phyloP scores from a whole-genome alignment of 1,284 basidiomycete genomes.

The Pyrrhoderma lamaoense region DNA sequence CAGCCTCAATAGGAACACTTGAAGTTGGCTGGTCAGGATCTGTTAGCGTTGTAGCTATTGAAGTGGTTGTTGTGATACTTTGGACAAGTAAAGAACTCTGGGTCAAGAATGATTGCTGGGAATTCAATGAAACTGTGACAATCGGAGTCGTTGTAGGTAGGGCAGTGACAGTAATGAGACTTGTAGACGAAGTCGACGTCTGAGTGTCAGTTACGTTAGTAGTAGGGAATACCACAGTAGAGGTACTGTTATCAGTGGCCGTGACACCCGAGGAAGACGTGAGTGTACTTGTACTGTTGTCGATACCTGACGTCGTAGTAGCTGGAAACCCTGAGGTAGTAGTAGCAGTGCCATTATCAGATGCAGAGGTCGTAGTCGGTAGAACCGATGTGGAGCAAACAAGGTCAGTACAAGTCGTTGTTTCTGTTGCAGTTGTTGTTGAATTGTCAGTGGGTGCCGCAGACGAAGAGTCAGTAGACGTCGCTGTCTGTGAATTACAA shows the following conservation, averaged over 20 bases:
- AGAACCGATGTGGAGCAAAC: neutral
- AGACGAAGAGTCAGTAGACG: neutral
- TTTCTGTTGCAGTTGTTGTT: too few relatives aligned
- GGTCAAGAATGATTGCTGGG: conserved; percentile 33
- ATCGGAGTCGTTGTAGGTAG: neutral
- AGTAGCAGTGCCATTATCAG: neutral
- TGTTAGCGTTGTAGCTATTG: conserved; percentile 30
- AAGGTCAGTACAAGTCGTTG: neutral
- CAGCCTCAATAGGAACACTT: conserved; percentile 28
- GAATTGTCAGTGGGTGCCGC: neutral
- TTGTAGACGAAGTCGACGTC: conserved; percentile 8
- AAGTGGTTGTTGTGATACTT: conserved; percentile 23
- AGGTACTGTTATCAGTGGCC: neutral
- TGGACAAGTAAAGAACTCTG: conserved; percentile 37
- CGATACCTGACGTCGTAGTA: too few relatives aligned
- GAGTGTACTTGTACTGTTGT: too few relatives aligned
- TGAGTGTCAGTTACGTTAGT: conserved; percentile 12
- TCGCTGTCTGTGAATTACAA: neutral
- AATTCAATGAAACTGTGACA: conserved; percentile 12
- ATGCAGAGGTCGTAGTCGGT: conserved; percentile 1
- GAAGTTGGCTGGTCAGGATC: conserved; percentile 50
- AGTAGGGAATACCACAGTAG: conserved; percentile 8
- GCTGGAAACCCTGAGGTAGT: neutral
- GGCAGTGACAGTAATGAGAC: conserved; percentile 6
- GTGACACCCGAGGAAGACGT: too few relatives aligned